These are phyloP conservation scores for Magnusiomyces starmeri DNA, from an alignment of 1,139 yeast species.

Conservation along the genomic window DNA sequence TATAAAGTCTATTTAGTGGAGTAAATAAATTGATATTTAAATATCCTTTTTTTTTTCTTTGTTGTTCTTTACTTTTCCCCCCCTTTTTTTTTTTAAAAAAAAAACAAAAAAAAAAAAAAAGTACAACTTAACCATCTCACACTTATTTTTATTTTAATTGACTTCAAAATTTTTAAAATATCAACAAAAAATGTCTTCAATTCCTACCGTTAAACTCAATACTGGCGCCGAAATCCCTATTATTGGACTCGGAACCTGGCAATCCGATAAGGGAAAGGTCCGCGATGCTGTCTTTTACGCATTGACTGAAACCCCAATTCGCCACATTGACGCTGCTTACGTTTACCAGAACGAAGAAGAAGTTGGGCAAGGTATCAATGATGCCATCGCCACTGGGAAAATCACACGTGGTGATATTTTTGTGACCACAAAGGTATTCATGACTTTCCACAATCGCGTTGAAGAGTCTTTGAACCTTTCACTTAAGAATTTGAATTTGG, in stretches of 20 bases:
- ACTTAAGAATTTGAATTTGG: conserved; percentile 59
- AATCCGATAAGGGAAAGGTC: conserved; percentile 50
- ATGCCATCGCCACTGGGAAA: conserved; percentile 56
- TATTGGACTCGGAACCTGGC: conserved; percentile 78
- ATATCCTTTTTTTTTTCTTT: too few relatives aligned
- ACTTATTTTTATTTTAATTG: not conserved
- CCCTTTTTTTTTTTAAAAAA: not conserved
- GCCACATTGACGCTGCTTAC: conserved; percentile 75
- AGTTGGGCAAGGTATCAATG: conserved; percentile 50
- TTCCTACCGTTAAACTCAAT: conserved; percentile 38
- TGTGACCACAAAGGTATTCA: conserved; percentile 77
- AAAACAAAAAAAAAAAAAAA: too few relatives aligned
- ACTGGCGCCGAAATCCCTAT: conserved; percentile 61
- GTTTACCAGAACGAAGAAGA: conserved; percentile 56
- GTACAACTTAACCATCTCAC: not conserved
- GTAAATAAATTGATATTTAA: too few relatives aligned
- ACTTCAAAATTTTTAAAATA: too few relatives aligned
- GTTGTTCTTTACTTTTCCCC: too few relatives aligned
- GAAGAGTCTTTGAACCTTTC: conserved; percentile 55
- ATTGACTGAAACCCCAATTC: conserved; percentile 54
- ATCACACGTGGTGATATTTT: conserved; percentile 65
- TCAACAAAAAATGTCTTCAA: not conserved
- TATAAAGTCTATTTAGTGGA: too few relatives aligned
- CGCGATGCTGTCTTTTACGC: conserved; percentile 57
- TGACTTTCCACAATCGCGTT: conserved; percentile 55